Base-by-base conservation (phyloP, 305 asterid genomes). In the Fraxinus latifolia region DNA sequence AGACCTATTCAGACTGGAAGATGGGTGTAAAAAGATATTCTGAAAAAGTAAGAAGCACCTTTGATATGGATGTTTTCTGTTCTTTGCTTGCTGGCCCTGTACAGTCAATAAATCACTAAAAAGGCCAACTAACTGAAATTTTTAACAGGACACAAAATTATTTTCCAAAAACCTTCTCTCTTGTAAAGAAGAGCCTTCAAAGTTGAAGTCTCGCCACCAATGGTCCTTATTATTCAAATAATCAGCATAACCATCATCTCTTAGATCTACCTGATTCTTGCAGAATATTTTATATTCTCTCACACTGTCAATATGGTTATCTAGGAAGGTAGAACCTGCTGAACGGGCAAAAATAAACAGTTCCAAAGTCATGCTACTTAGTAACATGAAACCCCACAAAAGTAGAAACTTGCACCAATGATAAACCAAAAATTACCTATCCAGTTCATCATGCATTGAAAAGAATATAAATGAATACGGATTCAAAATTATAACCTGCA, bases 261-360 rank as follows among this genome's bases (percentile, higher is more conserved):
- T 83, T 83, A 75, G 86, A 85, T 85, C 79, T 14, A 77, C 82
- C 87, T 84, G 79, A 62, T 74, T 86, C 79, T 87, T 80, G 80
- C 74, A 19, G 83, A 86, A 84, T 76, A 85, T 76, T 79, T 81
- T 84, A 83, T 81, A 76, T 65, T 81, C 90, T 83, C 85, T 86
- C 79, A 88, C 83, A 76, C 89, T 87, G 81, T 85, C 86, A 70
- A 76, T 83, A 77, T 77, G 79, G 47, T 76, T 87, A 65, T 84
- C 86, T 77, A 82, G 85, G 89, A 88, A 84, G 82, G 86, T 83
- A 53, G 88, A 88, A 84, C 81, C 89, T 85, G 81, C 87, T 79
- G 84, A 71, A 86, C 37, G 44, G 72, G 76, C 79, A 79, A 50
- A 74, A 83, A 73, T 32, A 75, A 75, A 53, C 37, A 77, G 77